These are phyloP conservation scores for Xerocomellus chrysenteron DNA, from an alignment of 768 basidiomycete species.

Conservation along the genomic window DNA sequence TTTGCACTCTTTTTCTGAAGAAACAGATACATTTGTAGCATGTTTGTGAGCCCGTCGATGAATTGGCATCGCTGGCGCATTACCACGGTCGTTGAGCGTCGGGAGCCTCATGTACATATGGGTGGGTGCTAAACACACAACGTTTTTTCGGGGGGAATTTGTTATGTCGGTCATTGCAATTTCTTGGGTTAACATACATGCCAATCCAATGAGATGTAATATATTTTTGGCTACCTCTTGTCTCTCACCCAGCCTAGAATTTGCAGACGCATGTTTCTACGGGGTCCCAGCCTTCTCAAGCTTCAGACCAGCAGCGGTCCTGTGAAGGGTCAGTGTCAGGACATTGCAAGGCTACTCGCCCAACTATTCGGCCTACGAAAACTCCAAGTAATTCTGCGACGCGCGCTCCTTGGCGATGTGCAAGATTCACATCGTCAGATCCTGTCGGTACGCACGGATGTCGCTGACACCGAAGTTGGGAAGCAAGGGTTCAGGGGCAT, in stretches of 20 bases:
- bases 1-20: neutral
- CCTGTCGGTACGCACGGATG: constrained; percentile 30
- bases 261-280: constrained; percentile 24
- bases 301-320: constrained; percentile 24
- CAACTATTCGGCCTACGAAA: constrained; percentile 23
- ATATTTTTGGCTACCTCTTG: neutral
- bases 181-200: neutral
- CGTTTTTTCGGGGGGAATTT: neutral
- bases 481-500: constrained; percentile 35
- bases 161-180: neutral
- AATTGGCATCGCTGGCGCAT: neutral
- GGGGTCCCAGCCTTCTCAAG: constrained; percentile 28
- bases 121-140: neutral
- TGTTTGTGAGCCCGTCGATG: constrained; percentile 7
- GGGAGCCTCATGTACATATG: neutral
- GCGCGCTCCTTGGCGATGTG: constrained; percentile 36
- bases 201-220: neutral
- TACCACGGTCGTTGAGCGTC: neutral
- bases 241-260: constrained; percentile 16
- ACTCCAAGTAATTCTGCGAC: constrained; percentile 24
- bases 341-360: neutral
- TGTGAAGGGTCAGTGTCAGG: constrained; percentile 9
- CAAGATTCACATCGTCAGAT: constrained; percentile 30
- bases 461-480: constrained; percentile 33
- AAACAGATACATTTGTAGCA: neutral